phyloP scores from a whole-genome alignment of 228 moss, liverwort and hornwort genomes.

The Sphagnum fallax region DNA sequence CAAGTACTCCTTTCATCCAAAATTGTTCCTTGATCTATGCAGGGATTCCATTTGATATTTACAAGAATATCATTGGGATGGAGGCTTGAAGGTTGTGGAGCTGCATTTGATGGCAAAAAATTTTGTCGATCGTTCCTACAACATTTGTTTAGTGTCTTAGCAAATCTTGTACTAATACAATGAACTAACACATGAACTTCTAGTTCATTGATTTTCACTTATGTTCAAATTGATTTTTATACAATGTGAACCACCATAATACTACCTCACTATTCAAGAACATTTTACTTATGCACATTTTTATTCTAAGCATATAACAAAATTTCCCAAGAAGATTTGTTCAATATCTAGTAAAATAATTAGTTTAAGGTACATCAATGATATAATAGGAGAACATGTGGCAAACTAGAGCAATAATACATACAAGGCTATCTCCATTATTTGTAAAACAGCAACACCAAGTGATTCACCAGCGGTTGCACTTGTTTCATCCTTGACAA shows the following conservation, averaged over 20 bases:
- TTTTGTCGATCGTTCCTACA: neutral
- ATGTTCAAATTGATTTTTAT: too few species aligned
- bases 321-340: too few species aligned
- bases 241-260: neutral
- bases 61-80: conserved; percentile 18
- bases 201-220: too few species aligned
- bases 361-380: neutral
- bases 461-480: conserved; percentile 53
- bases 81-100: neutral
- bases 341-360: too few species aligned
- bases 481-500: conserved; percentile 22
- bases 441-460: conserved; percentile 55
- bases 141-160: too few species aligned
- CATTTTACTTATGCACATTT: neutral
- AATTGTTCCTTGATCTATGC: conserved; percentile 8
- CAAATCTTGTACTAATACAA: too few species aligned
- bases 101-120: neutral
- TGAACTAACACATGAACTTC: too few species aligned
- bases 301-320: too few species aligned
- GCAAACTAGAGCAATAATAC: neutral
- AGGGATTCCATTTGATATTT: conserved; percentile 17
- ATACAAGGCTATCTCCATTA: conserved; percentile 40
- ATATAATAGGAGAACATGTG: neutral
- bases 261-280: neutral
- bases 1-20: neutral